Conservation (phyloP, 768 basidiomycete genomes). For the Collybia mongolica region DNA sequence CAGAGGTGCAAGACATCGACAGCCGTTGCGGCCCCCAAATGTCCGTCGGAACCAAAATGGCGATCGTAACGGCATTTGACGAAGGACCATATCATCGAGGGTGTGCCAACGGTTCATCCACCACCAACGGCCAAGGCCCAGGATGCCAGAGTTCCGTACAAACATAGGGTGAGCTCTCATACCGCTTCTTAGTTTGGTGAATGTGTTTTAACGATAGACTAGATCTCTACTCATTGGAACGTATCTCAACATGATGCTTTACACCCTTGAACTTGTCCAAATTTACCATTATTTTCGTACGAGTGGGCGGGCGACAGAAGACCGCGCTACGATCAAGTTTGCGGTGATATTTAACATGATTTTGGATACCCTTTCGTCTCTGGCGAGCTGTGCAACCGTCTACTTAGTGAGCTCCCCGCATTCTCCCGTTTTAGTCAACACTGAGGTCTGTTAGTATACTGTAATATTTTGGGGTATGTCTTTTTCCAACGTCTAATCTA, state of each 20-base stretch:
- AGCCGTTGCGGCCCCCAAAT: too few species aligned
- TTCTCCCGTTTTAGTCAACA: not conserved
- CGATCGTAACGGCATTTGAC: too few species aligned
- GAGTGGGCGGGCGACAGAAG: not conserved
- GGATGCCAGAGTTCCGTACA: too few species aligned
- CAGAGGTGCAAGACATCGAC: too few species aligned
- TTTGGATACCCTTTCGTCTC: not conserved
- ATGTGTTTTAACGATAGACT: too few species aligned
- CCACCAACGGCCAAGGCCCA: too few species aligned
- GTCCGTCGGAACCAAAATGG: too few species aligned
- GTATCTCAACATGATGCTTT: not conserved
- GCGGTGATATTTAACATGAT: not conserved
- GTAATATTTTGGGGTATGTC: not conserved
- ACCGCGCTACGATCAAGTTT: not conserved
- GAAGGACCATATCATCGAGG: too few species aligned
- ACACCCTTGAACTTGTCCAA: slow-evolving; percentile 1
- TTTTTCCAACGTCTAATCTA: not conserved
- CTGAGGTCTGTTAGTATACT: not conserved
- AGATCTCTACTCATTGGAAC: not conserved
- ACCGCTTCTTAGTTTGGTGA: too few species aligned
- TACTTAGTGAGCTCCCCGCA: not conserved
- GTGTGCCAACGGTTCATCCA: too few species aligned
- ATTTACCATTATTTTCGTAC: slow-evolving; percentile 1
- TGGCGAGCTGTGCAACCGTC: not conserved
- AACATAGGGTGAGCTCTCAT: too few species aligned